Percentiles rank a stretch among this genome's conserved stretches.
Conservation (phyloP, 345 rosid genomes). For the Corchorus olitorius region DNA sequence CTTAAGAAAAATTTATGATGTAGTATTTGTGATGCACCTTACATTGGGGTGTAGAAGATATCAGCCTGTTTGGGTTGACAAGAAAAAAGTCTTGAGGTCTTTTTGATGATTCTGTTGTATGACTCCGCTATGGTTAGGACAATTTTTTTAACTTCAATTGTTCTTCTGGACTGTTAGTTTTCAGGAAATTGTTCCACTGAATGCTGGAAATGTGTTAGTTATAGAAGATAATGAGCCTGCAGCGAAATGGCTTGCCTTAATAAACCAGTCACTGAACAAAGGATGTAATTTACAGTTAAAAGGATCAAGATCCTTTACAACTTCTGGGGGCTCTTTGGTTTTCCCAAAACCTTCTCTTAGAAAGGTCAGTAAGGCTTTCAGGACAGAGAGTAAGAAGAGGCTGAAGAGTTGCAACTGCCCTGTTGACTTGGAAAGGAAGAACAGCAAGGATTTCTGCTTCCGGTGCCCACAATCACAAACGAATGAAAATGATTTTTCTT, state of each 20-base stretch:
- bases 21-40: neutral
- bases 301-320: conserved; percentile 31
- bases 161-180: conserved; percentile 46
- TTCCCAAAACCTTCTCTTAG: conserved; percentile 75
- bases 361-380: conserved; percentile 75
- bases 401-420: conserved; percentile 86
- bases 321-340: conserved; percentile 55
- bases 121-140: neutral
- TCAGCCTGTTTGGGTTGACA: neutral
- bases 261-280: conserved; percentile 78
- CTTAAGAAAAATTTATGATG: neutral
- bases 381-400: conserved; percentile 69
- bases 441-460: conserved; percentile 69
- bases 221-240: conserved; percentile 95
- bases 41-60: neutral
- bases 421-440: conserved; percentile 53
- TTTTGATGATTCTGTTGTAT: neutral
- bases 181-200: conserved; percentile 97
- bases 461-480: conserved; percentile 56
- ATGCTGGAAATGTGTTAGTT: conserved; percentile 95
- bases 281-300: conserved; percentile 26
- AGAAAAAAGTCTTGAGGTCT: neutral
- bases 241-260: conserved; percentile 77
- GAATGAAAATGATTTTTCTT: conserved; percentile 55
- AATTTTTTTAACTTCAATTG: conserved; percentile 7